Evolutionary conservation across 1,284 basidiomycete species (phyloP).

Genomic region (Ustilago xerochloae): DNA sequence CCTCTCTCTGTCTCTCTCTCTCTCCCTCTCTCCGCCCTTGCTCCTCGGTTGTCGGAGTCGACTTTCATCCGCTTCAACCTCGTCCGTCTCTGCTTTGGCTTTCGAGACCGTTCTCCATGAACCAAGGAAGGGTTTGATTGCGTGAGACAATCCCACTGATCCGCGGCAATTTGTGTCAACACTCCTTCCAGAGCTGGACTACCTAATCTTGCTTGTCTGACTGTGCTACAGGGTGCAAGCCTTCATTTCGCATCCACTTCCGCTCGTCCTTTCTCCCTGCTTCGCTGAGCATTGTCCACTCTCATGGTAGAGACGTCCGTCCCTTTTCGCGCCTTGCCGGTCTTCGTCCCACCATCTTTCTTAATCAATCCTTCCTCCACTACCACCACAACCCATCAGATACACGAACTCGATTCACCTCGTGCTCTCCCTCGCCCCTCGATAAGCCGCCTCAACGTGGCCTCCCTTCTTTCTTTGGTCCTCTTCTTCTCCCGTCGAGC

Average conservation of each 20-base stretch:
- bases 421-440: conserved; percentile 5
- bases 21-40: not conserved
- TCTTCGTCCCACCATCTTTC: not conserved
- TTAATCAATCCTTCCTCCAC: not conserved
- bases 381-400: not conserved
- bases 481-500: too few species aligned
- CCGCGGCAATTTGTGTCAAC: conserved; percentile 4
- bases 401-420: conserved; percentile 23
- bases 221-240: not conserved
- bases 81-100: not conserved
- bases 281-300: not conserved
- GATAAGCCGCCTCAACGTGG: conserved; percentile 34
- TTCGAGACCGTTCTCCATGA: not conserved
- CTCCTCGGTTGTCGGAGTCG: conserved; percentile 7
- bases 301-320: not conserved
- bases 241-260: conserved; percentile 8
- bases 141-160: not conserved
- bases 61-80: not conserved
- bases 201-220: conserved; percentile 3
- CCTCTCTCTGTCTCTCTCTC: too few species aligned
- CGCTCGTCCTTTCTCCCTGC: not conserved
- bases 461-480: not conserved
- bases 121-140: not conserved
- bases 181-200: not conserved
- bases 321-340: not conserved